phyloP scores from a whole-genome alignment of 2,329 filamentous ascomycete genomes.

The Ilyonectria destructans region DNA sequence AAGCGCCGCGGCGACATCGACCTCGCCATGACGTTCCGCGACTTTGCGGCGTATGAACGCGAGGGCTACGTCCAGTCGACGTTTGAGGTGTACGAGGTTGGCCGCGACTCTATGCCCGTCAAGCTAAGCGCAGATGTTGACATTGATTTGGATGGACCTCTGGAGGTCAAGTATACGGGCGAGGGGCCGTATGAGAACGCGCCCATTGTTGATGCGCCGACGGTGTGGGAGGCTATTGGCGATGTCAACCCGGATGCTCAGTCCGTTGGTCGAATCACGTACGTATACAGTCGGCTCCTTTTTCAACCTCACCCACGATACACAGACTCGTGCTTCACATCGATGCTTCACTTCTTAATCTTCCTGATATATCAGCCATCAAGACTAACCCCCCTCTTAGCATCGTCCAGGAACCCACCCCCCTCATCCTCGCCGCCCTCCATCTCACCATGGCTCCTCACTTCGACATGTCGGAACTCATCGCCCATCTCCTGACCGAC shows the following conservation, averaged over 20 bases:
- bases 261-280: conserved; percentile 71
- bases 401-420: conserved; percentile 74
- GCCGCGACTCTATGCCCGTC: conserved; percentile 59
- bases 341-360: background rate
- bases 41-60: conserved; percentile 57
- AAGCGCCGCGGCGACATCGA: conserved; percentile 55
- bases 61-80: conserved; percentile 64
- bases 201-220: conserved; percentile 57
- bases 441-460: conserved; percentile 71
- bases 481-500: conserved; percentile 68
- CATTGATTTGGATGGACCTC: conserved; percentile 41
- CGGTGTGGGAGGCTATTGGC: conserved; percentile 61
- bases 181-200: conserved; percentile 46
- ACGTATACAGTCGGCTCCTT: conserved; percentile 52
- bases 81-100: conserved; percentile 73
- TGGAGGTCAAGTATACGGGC: conserved; percentile 47
- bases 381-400: conserved; percentile 51
- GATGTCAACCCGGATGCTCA: conserved; percentile 56
- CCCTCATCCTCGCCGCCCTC: conserved; percentile 72
- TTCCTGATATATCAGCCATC: background rate
- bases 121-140: conserved; percentile 52
- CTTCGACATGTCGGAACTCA: conserved; percentile 77
- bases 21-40: conserved; percentile 49
- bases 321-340: background rate
- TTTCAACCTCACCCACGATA: too few species aligned